phyloP scores from a whole-genome alignment of 108 stramenopile genomes.

The Conticribra guillardii region DNA sequence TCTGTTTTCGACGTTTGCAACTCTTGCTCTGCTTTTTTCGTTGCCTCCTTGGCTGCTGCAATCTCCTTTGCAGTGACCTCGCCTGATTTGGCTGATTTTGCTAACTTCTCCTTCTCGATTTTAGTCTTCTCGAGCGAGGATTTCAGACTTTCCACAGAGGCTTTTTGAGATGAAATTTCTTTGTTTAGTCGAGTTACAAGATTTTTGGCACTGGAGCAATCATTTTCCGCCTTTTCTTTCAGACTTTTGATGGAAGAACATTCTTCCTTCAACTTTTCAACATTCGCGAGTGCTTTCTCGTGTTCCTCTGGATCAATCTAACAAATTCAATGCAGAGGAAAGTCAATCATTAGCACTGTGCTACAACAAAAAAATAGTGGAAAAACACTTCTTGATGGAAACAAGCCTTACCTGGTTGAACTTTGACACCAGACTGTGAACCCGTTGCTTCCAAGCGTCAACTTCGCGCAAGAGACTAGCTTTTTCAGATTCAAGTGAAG shows the following conservation, averaged over 20 bases:
- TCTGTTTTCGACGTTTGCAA: constrained; percentile 23
- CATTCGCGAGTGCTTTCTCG: constrained; percentile 59
- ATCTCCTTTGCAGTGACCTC: constrained; percentile 27
- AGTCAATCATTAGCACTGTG: not conserved
- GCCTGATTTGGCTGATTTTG: constrained; percentile 26
- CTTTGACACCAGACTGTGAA: constrained; percentile 79
- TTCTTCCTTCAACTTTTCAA: constrained; percentile 64
- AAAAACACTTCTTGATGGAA: no score
- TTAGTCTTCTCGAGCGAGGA: constrained; percentile 56
- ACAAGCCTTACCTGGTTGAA: constrained; percentile 71
- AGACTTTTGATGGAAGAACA: constrained; percentile 45
- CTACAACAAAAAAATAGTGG: not conserved
- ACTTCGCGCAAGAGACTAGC: constrained; percentile 82
- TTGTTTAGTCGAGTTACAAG: constrained; percentile 69
- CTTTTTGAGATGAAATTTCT: constrained; percentile 55
- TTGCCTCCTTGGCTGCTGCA: constrained; percentile 34
- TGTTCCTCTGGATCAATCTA: constrained; percentile 88
- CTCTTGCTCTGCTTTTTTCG: constrained; percentile 36
- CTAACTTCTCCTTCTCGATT: constrained; percentile 44
- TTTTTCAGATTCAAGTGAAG: constrained; percentile 75
- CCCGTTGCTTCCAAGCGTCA: constrained; percentile 84
- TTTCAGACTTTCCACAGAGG: constrained; percentile 57
- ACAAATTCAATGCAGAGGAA: not conserved
- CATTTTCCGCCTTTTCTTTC: constrained; percentile 65
- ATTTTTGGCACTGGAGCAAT: constrained; percentile 63